phyloP scores from a whole-genome alignment of 2,329 filamentous ascomycete species.

The Phoma sp. region DNA sequence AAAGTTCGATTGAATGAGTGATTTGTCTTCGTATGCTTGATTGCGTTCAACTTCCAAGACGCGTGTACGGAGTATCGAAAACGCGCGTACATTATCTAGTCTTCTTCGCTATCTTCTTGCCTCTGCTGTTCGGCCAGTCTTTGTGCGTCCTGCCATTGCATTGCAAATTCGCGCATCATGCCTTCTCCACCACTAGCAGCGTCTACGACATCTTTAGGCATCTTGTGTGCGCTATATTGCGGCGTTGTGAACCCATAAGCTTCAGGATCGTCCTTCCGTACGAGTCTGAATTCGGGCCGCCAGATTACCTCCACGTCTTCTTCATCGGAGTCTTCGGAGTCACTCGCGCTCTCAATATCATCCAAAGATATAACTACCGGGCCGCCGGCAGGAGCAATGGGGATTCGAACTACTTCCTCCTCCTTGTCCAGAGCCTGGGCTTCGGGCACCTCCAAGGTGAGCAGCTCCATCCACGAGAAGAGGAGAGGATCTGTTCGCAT shows the following conservation, averaged over 20 bases:
- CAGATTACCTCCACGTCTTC: conserved; percentile 63
- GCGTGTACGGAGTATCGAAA: not conserved
- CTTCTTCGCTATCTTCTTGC: conserved; percentile 47
- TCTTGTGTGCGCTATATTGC: conserved; percentile 92
- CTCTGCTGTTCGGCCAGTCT: conserved; percentile 51
- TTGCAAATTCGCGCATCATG: conserved; percentile 72
- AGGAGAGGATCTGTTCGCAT: conserved; percentile 84
- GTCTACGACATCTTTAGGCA: conserved; percentile 89
- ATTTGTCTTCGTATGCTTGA: not conserved
- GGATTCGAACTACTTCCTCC: conserved; percentile 40
- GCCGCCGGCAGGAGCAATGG: conserved; percentile 9
- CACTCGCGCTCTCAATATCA: conserved; percentile 6
- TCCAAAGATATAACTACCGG: conserved; percentile 5
- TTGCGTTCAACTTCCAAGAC: not conserved
- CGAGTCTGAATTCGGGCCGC: conserved; percentile 78
- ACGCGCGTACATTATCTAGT: conserved; percentile 21
- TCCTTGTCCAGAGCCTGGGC: not conserved
- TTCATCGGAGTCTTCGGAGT: conserved; percentile 40
- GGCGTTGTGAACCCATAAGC: conserved; percentile 85
- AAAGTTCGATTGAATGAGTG: too few species aligned
- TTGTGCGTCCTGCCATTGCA: conserved; percentile 55
- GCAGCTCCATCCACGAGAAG: conserved; percentile 87
- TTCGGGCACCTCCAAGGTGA: conserved; percentile 69
- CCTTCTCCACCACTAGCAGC: conserved; percentile 66
- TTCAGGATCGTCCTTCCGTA: conserved; percentile 84